phyloP scores from a whole-genome alignment of 805 yeast species.

The Starmerella cellae region DNA sequence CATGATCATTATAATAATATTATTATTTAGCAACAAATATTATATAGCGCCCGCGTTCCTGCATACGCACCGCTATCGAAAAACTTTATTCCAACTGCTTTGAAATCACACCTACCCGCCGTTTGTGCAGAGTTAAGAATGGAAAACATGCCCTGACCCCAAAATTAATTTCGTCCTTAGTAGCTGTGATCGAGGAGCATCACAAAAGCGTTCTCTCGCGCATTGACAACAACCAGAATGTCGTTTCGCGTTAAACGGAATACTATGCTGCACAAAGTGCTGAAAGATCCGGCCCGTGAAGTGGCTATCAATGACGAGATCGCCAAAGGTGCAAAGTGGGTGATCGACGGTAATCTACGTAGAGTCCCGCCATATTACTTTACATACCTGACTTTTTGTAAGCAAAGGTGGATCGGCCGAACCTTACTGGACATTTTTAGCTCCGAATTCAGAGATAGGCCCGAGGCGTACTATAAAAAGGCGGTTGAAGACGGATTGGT shows the following conservation, averaged over 20 bases:
- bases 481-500: conserved; percentile 68
- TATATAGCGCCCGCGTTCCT: no score
- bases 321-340: conserved; percentile 25
- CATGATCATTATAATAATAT: no score
- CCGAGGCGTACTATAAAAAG: conserved; percentile 48
- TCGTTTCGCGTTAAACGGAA: conserved; percentile 19
- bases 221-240: no score
- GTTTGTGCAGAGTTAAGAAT: no score
- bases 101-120: no score
- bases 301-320: conserved; percentile 19
- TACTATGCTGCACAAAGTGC: conserved; percentile 18
- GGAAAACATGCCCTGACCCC: no score
- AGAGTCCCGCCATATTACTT: conserved; percentile 74
- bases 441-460: conserved; percentile 72
- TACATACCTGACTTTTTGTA: conserved; percentile 84
- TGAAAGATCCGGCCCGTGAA: conserved; percentile 21
- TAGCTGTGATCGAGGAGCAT: no score
- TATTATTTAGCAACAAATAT: no score
- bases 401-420: conserved; percentile 81
- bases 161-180: no score
- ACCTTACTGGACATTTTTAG: conserved; percentile 66
- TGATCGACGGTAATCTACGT: conserved; percentile 38
- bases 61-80: no score
- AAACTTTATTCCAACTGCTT: no score
- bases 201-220: no score